These are phyloP conservation scores for Climacium dendroides DNA, from an alignment of 225 moss, liverwort and hornwort genomes.

Conservation along the genomic window DNA sequence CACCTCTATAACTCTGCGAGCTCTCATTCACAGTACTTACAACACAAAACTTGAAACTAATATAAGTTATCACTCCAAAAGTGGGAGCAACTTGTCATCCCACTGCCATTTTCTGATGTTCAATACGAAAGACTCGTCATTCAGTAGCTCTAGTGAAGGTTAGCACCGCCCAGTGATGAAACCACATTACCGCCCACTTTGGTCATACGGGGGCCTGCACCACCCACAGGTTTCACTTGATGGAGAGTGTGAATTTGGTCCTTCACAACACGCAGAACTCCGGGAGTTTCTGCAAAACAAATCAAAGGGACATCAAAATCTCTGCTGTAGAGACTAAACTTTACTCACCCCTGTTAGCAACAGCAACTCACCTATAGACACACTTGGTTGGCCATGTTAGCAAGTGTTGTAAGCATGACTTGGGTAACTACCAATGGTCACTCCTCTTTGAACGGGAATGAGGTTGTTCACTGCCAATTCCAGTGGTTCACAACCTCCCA, in stretches of 20 bases:
- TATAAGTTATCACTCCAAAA: neutral
- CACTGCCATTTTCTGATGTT: neutral
- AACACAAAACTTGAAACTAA: neutral
- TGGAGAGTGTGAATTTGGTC: constrained; percentile 21
- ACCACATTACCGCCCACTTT: constrained; percentile 27
- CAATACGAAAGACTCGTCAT: neutral
- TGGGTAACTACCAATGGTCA: neutral
- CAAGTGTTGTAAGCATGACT: neutral
- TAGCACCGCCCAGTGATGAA: constrained; percentile 14
- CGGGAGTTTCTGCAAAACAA: constrained; percentile 26
- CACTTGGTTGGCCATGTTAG: neutral
- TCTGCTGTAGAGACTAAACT: neutral
- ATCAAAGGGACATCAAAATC: neutral
- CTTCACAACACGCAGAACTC: constrained; percentile 36
- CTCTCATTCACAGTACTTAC: neutral
- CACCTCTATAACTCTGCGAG: neutral
- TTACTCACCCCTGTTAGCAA: neutral
- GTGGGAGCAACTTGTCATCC: neutral
- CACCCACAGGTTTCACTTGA: constrained; percentile 16
- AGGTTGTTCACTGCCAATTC: neutral
- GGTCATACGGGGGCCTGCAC: constrained; percentile 33
- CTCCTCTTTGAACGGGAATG: no score
- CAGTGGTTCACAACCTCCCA: neutral
- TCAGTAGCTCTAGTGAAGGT: constrained; percentile 1
- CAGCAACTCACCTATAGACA: neutral